Evolutionary conservation across 73 alveolate species (phyloP), one percentile per base, ranked within the genome.

Genomic region (Paramecium pentaurelia): DNA sequence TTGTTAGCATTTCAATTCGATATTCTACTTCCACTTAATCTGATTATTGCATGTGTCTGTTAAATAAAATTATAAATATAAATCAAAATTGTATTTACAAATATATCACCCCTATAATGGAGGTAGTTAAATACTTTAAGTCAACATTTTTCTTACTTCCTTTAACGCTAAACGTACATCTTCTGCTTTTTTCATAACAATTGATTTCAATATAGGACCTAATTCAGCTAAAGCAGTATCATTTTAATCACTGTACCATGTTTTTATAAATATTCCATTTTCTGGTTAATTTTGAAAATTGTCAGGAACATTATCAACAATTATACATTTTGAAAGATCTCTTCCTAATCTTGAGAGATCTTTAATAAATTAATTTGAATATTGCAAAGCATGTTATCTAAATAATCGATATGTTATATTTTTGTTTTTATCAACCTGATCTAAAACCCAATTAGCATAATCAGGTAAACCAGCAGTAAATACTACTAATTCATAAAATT

Each of bases 401-500:
- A 97, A 97, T 68, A 98, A 90, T 64, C 98, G 92, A 90, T 96
- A 90, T 11, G 96, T 86, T 3, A 98, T 97, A 71, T 85, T 88
- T 44, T 95, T 96, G 27, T 95, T 84, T 54, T 84, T 93, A 92
- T 98, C 99, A 16, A 98, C 94, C 58, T 94, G 58, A 85, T 97
- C 97, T 14, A 98, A 95, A 8, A 98, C 99, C 98, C 98, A 94
- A 73, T 95, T 98, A 27, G 99, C 99, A 95, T 98, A 98, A 93
- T 96, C 97, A 71, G 96, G 97, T 96, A 97, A 93, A 8, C 99
- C 99, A 6, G 99, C 99, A 6, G 99, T 98, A 86, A 98, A 98
- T 28, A 98, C 97, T 14, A 98, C 98, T 44, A 98, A 95, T 94
- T 98, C 99, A 93, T 95, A 98, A 25, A 93, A 88, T 94, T 97